Base-by-base conservation (phyloP, 2,329 filamentous ascomycete genomes). In the Pseudopyricularia javanii region DNA sequence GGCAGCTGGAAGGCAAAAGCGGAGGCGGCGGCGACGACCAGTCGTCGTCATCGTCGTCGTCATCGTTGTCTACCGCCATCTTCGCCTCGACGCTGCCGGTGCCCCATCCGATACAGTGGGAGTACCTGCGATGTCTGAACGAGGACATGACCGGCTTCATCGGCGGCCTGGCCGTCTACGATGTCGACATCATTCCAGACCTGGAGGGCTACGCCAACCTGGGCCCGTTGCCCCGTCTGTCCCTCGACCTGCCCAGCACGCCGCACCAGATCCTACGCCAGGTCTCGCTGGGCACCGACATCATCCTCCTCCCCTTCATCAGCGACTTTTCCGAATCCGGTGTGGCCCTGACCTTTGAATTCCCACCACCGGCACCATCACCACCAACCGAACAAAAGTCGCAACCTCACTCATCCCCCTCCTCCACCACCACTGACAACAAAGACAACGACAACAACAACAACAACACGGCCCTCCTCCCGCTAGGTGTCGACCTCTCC, bases 401-500 rank as follows among this genome's bases (percentile, higher is more conserved):
- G 35, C 35, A n/a, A 12, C 35, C 5, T 5, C 43, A n/a, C 5
- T n/a, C n/a, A n/a, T n/a, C n/a, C n/a, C n/a, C n/a, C n/a, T n/a
- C 47, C 47, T 12, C 28, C 47, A 7, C 1, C 17, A 15, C 6
- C 48, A 15, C 7, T 32, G 20, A 12, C 47, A 2, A 14, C 28
- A n/a, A 12, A 15, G 17, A 2, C 48, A 15, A 22, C 28, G 15
- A 17, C 28, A 9, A 22, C 28, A 11, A 8, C 3, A 20, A 34
- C 22, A 54, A 54, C 3, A 53, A 56, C 9, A 61, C 56, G 17
- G 55, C 47, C 34, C 57, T 62, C 11, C 59, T 62, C 0, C 76
- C 85, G 0, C 71, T 97, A 0, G 93, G 87, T 4, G 71, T 85
- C 24, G 83, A 97, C 66, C 83, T 97, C 72, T 94, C 89, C 84